Evolutionary conservation across 2,329 filamentous ascomycete genomes (phyloP).

Genomic region (Aspergillus ruber): DNA sequence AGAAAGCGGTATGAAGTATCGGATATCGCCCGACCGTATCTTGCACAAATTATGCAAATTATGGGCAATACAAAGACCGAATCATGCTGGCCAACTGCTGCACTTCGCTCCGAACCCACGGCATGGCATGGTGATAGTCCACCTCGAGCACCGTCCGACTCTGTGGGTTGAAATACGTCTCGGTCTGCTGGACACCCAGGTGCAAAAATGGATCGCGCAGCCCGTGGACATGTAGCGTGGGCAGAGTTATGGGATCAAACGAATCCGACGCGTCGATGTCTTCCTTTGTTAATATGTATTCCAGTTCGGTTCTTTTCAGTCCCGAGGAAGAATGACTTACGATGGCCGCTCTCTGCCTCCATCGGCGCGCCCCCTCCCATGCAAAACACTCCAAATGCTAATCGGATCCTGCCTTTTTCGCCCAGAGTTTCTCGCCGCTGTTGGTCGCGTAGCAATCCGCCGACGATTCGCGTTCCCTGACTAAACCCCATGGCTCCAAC

Average conservation of each 20-base stretch:
- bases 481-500: conserved; percentile 18
- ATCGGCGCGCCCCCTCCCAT: conserved; percentile 15
- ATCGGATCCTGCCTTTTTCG: background rate
- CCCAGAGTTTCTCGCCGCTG: conserved; percentile 8
- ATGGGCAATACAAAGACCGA: conserved; percentile 6
- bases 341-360: conserved; percentile 12
- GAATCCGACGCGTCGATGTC: background rate
- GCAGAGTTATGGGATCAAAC: conserved; percentile 5
- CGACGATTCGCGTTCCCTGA: conserved; percentile 13
- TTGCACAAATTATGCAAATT: no score
- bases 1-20: no score
- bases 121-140: conserved; percentile 20
- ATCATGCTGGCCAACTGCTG: conserved; percentile 10
- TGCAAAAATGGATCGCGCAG: conserved; percentile 13
- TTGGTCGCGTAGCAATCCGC: conserved; percentile 15
- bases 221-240: conserved; percentile 17
- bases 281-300: background rate
- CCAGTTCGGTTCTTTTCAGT: background rate
- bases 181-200: conserved; percentile 11
- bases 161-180: conserved; percentile 8
- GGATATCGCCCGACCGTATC: no score
- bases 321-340: conserved; percentile 4
- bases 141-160: conserved; percentile 11
- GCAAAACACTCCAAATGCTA: conserved; percentile 15
- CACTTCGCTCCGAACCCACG: conserved; percentile 14